These are phyloP conservation scores for Cryptococcus sp. DNA, from an alignment of 1,284 basidiomycete species.

Conservation along the genomic window DNA sequence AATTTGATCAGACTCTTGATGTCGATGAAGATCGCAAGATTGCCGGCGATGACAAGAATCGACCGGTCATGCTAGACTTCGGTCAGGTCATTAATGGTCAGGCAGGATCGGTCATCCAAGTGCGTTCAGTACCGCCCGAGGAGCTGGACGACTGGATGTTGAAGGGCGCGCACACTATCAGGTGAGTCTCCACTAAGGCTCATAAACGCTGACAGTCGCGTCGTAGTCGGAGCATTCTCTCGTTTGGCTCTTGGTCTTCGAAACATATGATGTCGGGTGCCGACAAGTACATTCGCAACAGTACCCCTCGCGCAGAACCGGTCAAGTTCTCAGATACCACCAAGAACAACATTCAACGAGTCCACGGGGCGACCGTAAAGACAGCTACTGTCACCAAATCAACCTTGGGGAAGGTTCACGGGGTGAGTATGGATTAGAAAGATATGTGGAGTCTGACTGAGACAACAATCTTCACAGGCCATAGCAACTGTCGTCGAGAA, in stretches of 20 bases:
- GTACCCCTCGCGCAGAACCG: slow-evolving; percentile 59
- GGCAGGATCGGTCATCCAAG: slow-evolving; percentile 52
- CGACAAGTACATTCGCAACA: slow-evolving; percentile 64
- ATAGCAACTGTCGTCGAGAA: slow-evolving; percentile 38
- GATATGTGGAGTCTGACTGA: background rate
- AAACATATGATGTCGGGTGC: slow-evolving; percentile 66
- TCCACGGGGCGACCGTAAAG: slow-evolving; percentile 66
- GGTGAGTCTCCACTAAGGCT: slow-evolving; percentile 55
- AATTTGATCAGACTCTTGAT: slow-evolving; percentile 63
- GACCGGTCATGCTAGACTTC: slow-evolving; percentile 72
- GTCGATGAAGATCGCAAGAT: slow-evolving; percentile 62
- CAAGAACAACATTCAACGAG: slow-evolving; percentile 61
- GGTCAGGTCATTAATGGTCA: slow-evolving; percentile 56
- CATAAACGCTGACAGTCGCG: background rate
- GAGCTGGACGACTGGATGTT: slow-evolving; percentile 68
- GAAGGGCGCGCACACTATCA: slow-evolving; percentile 66
- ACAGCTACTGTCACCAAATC: slow-evolving; percentile 67
- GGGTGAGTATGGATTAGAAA: slow-evolving; percentile 55
- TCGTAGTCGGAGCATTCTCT: slow-evolving; percentile 66
- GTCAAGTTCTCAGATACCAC: slow-evolving; percentile 65
- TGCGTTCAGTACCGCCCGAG: slow-evolving; percentile 64
- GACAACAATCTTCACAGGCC: slow-evolving; percentile 20
- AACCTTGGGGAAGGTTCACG: slow-evolving; percentile 65
- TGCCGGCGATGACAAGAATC: slow-evolving; percentile 58
- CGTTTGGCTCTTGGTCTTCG: slow-evolving; percentile 65